Evolutionary conservation across 2,329 filamentous ascomycete genomes (phyloP).

Genomic region (Neofusicoccum umdonicola): DNA sequence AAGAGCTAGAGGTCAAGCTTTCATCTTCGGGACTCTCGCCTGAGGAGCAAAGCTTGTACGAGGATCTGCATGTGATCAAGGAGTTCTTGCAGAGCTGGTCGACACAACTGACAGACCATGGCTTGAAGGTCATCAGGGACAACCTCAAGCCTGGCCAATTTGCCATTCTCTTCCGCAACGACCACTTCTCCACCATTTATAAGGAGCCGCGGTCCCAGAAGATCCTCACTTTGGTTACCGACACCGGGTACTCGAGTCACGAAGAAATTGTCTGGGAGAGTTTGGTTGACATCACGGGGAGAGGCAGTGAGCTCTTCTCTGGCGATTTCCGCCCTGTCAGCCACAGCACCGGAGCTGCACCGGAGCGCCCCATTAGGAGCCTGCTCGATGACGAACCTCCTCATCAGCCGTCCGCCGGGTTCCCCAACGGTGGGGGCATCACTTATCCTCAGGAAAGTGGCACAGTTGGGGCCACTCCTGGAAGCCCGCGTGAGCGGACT

Average conservation of each 20-base stretch:
- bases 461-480: slow-evolving; percentile 22
- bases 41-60: slow-evolving; percentile 74
- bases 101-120: slow-evolving; percentile 82
- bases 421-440: slow-evolving; percentile 13
- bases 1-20: slow-evolving; percentile 82
- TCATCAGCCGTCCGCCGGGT: background rate
- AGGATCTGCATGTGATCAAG: slow-evolving; percentile 82
- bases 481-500: background rate
- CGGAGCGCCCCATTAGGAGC: slow-evolving; percentile 29
- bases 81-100: slow-evolving; percentile 75
- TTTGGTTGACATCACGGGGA: slow-evolving; percentile 81
- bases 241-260: slow-evolving; percentile 83
- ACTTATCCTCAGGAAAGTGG: slow-evolving; percentile 20
- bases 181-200: slow-evolving; percentile 94
- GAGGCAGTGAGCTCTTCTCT: slow-evolving; percentile 77
- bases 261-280: slow-evolving; percentile 97
- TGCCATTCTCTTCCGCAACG: slow-evolving; percentile 92
- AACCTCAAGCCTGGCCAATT: slow-evolving; percentile 73
- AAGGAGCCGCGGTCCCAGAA: slow-evolving; percentile 76
- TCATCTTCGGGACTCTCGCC: slow-evolving; percentile 60
- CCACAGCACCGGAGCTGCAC: slow-evolving; percentile 40
- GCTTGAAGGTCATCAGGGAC: slow-evolving; percentile 70
- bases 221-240: slow-evolving; percentile 83
- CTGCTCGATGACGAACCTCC: slow-evolving; percentile 34
- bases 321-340: slow-evolving; percentile 89